Base-by-base conservation (phyloP, 2,329 filamentous ascomycete genomes). In the Blastomyces parvus region DNA sequence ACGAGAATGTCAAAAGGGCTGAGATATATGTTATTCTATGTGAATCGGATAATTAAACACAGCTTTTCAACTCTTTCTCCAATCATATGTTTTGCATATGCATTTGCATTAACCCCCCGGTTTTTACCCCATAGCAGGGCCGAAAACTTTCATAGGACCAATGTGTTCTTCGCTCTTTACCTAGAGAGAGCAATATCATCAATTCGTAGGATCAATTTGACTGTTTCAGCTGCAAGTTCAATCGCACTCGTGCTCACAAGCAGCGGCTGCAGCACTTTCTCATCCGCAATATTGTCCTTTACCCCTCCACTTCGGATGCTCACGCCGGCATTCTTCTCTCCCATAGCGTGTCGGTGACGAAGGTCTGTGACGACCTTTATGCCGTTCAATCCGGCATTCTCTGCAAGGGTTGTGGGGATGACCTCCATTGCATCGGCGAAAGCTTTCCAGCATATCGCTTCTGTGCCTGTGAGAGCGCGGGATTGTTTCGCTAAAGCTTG, bases 301-400 rank as follows among this genome's bases (percentile, higher is more conserved):
- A 99, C 94, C 64, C 94, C 94, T 50, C 94, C 93, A 67, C 90
- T 93, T 83, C 96, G 94, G 82, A 99, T 97, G 80, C 92, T 97
- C 67, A 99, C 92, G 70, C 94, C 95, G 0, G 95, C 94, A 72
- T 95, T 96, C 81, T 88, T 88, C 84, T 97, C 92, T 63, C 93
- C 94, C 78, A 92, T 88, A 70, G 94, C 94, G 78, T 99, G 94
- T 72, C 92, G 86, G 79, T 96, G 91, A 73, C 94, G 85, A 73
- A 99, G 80, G 72, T 97, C 94, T 33, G 94, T 99, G 57, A 99
- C 94, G 36, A 99, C 94, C 81, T 95, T 96, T 83, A 99, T 99
- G 76, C 90, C 93, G 83, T 99, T 99, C 67, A 99, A 82, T 59
- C 94, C 94, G 0, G 94, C 94, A 71, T 99, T 99, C 80, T 99